Base-by-base conservation (phyloP, 495 filamentous ascomycete genomes). In the Jackrogersella multiformis region DNA sequence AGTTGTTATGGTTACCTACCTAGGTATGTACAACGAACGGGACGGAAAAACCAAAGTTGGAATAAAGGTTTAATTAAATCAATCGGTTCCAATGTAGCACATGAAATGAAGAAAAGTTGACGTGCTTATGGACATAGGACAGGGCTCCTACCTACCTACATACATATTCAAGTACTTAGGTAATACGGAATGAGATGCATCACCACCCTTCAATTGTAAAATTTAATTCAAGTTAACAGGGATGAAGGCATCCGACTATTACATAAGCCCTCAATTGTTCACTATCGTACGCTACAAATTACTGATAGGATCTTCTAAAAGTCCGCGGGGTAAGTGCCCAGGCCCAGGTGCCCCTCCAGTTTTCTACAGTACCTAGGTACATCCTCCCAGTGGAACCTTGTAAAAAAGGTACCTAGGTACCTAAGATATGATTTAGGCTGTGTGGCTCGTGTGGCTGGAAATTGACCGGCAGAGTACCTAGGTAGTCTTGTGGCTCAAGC, bases 251-350 rank as follows among this genome's bases (percentile, higher is more conserved):
- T 61, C 56, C 24, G 45, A 18, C 4, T 18, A 49, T 49, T 28
- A 49, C 13, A n/a, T 49, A 49, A 49, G 10, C 32, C 26, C 26
- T 32, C 26, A 49, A 44, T 51, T 35, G 21, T 3, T 34, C 44
- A 26, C 23, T 57, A 64, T 57, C 61, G 52, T 30, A 30, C 26
- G 35, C 23, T 20, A 9, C n/a, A n/a, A n/a, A n/a, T n/a, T n/a
- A n/a, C n/a, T 49, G 61, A 64, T 64, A 64, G 61, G 42, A 42
- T 64, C 32, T 64, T 56, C 24, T 34, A 35, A 56, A 64, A 64
- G 52, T 64, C 61, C 61, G 61, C 44, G 53, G 61, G 61, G 44
- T 49, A 56, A 36, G 36, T 55, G 28, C n/a, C n/a, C n/a, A n/a
- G n/a, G n/a, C n/a, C n/a, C 38, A 42, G 3, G 9, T 23, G 42